Evolutionary conservation across 306 rosid species (phyloP).

Genomic region (Lathyrus aphaca): DNA sequence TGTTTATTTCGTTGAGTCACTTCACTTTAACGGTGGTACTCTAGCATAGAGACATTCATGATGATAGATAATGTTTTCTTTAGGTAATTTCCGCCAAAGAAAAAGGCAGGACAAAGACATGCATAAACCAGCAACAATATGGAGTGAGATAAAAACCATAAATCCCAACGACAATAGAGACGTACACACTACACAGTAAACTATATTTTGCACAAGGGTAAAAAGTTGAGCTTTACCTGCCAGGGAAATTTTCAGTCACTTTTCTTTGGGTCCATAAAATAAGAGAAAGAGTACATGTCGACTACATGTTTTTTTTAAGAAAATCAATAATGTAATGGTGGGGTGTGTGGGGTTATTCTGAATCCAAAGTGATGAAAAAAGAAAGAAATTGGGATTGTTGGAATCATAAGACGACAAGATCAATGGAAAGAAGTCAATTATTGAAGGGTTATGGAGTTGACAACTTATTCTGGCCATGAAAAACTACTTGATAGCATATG

Average conservation of each 20-base stretch:
- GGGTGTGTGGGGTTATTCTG: conserved; percentile 31
- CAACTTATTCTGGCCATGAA: background rate
- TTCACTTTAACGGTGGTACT: conserved; percentile 16
- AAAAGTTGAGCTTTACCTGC: background rate
- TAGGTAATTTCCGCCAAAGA: conserved; percentile 21
- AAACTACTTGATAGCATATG: too few relatives aligned
- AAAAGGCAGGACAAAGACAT: conserved; percentile 9
- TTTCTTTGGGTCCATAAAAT: conserved; percentile 14
- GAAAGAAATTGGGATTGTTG: conserved; percentile 23
- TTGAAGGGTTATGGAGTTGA: conserved; percentile 26
- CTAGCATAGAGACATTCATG: conserved; percentile 24
- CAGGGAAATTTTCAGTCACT: conserved; percentile 12
- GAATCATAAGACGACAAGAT: conserved; percentile 49
- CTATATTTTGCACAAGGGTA: conserved; percentile 16
- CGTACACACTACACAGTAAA: background rate
- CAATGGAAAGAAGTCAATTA: conserved; percentile 36
- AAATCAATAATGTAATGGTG: background rate
- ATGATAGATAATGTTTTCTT: conserved; percentile 24
- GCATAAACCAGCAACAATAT: background rate
- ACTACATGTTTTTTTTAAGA: too few relatives aligned
- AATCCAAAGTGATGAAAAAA: conserved; percentile 29
- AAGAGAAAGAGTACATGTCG: background rate
- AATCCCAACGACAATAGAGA: background rate
- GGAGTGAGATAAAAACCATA: conserved; percentile 2
- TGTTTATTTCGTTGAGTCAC: conserved; percentile 8